phyloP scores from a whole-genome alignment of 2,329 filamentous ascomycete genomes.

The Phaeomoniella chlamydospora region DNA sequence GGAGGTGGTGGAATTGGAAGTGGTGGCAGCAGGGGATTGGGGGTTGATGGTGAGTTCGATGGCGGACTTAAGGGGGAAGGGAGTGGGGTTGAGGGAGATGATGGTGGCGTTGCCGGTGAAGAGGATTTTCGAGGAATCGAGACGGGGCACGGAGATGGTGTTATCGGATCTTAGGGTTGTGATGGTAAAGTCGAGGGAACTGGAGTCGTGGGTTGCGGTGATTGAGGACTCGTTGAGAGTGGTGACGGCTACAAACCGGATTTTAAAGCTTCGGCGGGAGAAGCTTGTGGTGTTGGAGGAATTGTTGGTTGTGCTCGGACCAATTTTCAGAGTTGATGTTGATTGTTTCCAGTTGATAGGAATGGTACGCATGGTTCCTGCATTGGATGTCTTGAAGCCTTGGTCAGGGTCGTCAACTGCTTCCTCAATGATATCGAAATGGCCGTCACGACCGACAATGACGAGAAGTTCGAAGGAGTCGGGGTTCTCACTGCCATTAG shows the following conservation, averaged over 20 bases:
- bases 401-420: conserved; percentile 8
- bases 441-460: conserved; percentile 29
- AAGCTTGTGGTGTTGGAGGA: not conserved
- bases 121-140: not conserved
- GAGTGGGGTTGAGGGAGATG: not conserved
- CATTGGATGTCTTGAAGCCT: conserved; percentile 4
- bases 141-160: not conserved
- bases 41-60: conserved; percentile 1
- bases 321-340: not conserved
- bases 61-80: not conserved
- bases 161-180: not conserved
- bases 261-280: not conserved
- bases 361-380: conserved; percentile 13
- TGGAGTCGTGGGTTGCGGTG: not conserved
- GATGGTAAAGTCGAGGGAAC: not conserved
- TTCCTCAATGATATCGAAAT: conserved; percentile 37
- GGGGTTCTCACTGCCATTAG: conserved; percentile 10
- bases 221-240: not conserved
- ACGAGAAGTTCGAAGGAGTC: conserved; percentile 12
- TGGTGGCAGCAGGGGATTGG: not conserved
- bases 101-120: not conserved
- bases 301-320: not conserved
- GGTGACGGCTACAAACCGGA: not conserved
- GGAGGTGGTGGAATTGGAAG: not conserved
- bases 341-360: conserved; percentile 9